Conservation (phyloP, 2,329 filamentous ascomycete genomes). For the Penicillium sp. region DNA sequence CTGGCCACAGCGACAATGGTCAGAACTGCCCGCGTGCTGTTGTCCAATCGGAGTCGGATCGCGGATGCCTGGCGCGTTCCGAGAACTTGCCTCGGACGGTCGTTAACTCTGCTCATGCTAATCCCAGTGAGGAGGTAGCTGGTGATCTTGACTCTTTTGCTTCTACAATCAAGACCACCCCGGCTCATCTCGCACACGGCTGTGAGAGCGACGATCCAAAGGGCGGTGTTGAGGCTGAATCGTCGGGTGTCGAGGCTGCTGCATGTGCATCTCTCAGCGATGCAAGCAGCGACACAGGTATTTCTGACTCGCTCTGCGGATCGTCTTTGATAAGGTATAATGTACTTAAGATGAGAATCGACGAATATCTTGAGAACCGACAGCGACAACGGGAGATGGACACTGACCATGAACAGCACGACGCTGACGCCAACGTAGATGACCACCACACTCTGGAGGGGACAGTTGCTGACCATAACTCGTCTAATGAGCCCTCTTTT, state of each 20-base stretch:
- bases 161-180: neutral
- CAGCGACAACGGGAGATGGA: neutral
- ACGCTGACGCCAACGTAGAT: neutral
- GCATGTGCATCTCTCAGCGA: neutral
- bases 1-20: conserved; percentile 3
- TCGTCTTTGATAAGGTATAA: neutral
- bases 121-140: neutral
- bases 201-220: neutral
- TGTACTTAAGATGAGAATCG: neutral
- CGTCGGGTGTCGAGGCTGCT: neutral
- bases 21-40: neutral
- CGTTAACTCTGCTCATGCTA: neutral
- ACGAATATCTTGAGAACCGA: neutral
- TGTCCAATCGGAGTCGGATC: neutral
- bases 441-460: too few relatives aligned
- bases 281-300: neutral
- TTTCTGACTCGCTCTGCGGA: neutral
- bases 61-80: neutral
- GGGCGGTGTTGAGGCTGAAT: neutral
- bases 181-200: neutral
- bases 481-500: neutral
- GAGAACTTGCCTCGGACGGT: neutral
- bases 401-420: neutral
- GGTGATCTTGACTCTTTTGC: neutral
- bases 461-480: neutral